Conservation (phyloP, 2,329 filamentous ascomycete genomes). For the Pseudogymnoascus sp. region DNA sequence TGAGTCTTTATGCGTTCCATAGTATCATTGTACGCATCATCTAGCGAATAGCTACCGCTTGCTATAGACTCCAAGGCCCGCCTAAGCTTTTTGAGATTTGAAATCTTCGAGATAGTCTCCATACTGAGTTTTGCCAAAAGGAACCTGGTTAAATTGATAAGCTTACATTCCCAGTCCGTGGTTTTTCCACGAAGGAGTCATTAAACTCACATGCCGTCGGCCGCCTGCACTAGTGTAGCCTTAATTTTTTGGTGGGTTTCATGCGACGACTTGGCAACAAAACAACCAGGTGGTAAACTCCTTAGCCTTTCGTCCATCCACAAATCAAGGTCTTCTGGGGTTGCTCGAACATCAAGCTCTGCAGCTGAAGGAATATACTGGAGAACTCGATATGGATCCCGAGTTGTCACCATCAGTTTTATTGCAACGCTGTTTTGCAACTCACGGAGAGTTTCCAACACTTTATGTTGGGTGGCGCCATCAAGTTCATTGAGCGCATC, state of each 20-base stretch:
- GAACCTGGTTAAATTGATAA: neutral
- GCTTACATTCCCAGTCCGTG: neutral
- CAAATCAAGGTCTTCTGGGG: neutral
- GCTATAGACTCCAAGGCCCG: neutral
- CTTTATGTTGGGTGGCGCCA: neutral
- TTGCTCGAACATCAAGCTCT: neutral
- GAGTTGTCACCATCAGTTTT: neutral
- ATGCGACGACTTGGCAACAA: neutral
- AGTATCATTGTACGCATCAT: neutral
- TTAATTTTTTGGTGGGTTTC: neutral
- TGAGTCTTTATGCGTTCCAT: neutral
- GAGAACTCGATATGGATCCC: neutral
- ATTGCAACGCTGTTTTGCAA: neutral
- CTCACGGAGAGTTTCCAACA: neutral
- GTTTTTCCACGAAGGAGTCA: neutral
- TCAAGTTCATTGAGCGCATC: neutral
- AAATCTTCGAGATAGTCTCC: neutral
- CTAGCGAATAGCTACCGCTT: neutral
- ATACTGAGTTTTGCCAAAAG: neutral
- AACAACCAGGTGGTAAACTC: neutral
- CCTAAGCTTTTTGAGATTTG: neutral
- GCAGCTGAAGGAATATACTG: neutral
- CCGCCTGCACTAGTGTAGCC: neutral
- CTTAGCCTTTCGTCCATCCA: neutral
- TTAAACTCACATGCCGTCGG: neutral